These are phyloP conservation scores for Nicotiana sylvestris DNA, from an alignment of 257 asterid species.

Conservation along the genomic window DNA sequence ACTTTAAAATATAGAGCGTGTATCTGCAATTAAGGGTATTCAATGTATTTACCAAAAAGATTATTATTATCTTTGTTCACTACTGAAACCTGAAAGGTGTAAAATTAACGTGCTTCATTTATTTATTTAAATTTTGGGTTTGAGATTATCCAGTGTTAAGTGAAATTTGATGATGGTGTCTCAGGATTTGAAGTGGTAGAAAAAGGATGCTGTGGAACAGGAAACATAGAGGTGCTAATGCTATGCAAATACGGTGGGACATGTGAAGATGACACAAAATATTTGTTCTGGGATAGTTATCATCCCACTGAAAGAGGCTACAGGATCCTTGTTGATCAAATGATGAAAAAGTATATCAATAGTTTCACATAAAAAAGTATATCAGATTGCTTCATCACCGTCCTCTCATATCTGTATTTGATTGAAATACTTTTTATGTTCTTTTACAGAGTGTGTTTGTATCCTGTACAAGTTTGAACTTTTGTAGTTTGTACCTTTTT, in stretches of 20 bases:
- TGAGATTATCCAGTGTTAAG: not conserved
- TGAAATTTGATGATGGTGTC: not conserved
- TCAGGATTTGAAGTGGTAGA: constrained; percentile 40
- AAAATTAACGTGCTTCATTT: too few relatives aligned
- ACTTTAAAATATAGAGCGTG: too few relatives aligned
- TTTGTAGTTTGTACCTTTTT: not conserved
- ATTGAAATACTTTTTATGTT: not conserved
- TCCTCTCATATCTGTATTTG: not conserved
- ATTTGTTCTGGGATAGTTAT: constrained; percentile 39
- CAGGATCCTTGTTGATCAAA: constrained; percentile 19
- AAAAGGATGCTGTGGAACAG: constrained; percentile 41
- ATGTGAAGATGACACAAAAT: constrained; percentile 25
- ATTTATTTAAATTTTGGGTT: too few relatives aligned
- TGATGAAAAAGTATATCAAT: constrained; percentile 3
- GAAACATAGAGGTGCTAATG: constrained; percentile 16
- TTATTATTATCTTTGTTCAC: too few relatives aligned
- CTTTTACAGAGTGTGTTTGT: not conserved
- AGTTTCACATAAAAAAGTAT: not conserved
- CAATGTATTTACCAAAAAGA: too few relatives aligned
- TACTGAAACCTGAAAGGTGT: too few relatives aligned
- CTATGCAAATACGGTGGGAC: constrained; percentile 26
- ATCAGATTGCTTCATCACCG: not conserved
- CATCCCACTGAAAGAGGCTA: constrained; percentile 40
- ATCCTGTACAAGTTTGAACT: not conserved
- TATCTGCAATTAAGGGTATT: too few relatives aligned